Evolutionary conservation across 1,284 basidiomycete genomes (phyloP), one percentile per base, ranked within the genome.

Genomic region (Tilletia caries): DNA sequence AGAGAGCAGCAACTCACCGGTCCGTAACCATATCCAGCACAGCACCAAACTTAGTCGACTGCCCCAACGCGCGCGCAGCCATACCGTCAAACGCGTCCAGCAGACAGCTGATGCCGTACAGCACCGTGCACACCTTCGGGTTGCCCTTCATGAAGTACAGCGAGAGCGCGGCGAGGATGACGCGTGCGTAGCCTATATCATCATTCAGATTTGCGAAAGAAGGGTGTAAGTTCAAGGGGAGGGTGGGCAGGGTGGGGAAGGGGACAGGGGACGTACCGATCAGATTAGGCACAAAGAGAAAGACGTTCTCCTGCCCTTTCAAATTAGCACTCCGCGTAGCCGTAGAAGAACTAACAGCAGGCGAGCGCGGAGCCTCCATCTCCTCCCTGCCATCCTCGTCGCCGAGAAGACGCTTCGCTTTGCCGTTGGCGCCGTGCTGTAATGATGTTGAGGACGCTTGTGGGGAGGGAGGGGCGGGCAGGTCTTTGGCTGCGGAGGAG

Each of bases 1-100:
- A 23, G 27, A 29, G 58, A 18, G 33, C 25, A 64, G 18, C 48
- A 68, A 85, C 87, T 76, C 73, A 95, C 92, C 95, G 87, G 84
- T 99, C 95, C n/a, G 96, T 98, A 68, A 99, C 95, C 96, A 99
- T 99, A 85, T 99, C 96, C 78, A 99, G 86, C 48, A 98, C 95
- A 3, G 94, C 95, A 48, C 96, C 96, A 84, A 98, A 98, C 85
- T 95, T 95, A 70, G 92, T 93, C 23, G 92, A 73, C 71, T 99
- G 95, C 6, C 89, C 89, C 43, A 97, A 85, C 2, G 89, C 88
- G 69, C 96, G 88, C n/a, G 96, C 96, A 3, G 92, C 95, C 82
- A 91, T 90, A 2, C 96, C 96, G 79, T 99, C 96, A 62, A 95
- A 91, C 20, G 93, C 96, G 82, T 99, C 96, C 73, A 99, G 87